These are phyloP conservation scores for Ceratocystis ficicola DNA, from an alignment of 2,329 filamentous ascomycete genomes.

Conservation along the genomic window DNA sequence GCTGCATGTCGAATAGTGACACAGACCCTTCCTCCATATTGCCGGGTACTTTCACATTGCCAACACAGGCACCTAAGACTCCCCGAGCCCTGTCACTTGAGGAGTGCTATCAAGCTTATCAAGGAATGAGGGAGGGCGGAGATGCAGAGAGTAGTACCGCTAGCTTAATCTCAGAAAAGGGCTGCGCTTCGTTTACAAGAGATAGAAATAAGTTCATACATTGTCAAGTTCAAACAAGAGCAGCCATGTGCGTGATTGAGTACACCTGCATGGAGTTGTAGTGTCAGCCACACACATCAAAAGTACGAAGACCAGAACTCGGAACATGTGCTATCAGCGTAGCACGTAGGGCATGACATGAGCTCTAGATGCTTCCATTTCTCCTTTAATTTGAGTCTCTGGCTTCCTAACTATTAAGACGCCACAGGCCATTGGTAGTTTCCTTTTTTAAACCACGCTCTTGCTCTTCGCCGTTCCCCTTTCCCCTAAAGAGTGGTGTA, in stretches of 20 bases:
- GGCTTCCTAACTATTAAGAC: neutral
- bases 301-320: neutral
- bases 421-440: neutral
- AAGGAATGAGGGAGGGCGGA: neutral
- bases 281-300: neutral
- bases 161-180: neutral
- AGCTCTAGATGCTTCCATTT: neutral
- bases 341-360: neutral
- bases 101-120: neutral
- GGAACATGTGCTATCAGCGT: neutral
- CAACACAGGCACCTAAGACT: neutral
- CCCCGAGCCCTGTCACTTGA: neutral
- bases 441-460: neutral
- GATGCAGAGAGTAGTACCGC: neutral
- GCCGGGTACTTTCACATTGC: neutral
- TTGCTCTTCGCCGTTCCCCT: neutral
- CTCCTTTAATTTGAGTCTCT: neutral
- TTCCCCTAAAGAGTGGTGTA: neutral
- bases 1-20: neutral
- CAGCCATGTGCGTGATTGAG: neutral
- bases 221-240: neutral
- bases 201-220: neutral
- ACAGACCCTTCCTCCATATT: neutral
- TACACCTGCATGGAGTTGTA: neutral
- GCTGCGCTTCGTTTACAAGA: neutral